Conservation (phyloP, 805 yeast genomes). For the Candida nitratophila region DNA sequence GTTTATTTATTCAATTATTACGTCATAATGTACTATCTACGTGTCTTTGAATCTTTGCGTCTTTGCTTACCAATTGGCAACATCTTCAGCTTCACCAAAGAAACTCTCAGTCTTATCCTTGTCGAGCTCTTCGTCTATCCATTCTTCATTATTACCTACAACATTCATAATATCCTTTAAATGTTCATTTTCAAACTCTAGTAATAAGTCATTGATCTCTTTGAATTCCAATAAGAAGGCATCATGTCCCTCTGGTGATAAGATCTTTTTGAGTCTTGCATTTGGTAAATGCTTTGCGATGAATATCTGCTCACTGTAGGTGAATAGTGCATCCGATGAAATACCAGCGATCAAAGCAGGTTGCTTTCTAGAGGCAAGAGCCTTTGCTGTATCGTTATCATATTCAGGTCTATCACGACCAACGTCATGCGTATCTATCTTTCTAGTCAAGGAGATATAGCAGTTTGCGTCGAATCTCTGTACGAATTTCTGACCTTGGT, state of each 20-base stretch:
- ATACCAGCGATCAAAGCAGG: conserved; percentile 88
- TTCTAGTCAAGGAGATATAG: conserved; percentile 88
- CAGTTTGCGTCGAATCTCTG: conserved; percentile 93
- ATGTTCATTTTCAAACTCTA: conserved; percentile 53
- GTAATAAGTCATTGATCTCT: conserved; percentile 64
- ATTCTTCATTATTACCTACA: conserved; percentile 39
- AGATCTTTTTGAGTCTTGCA: conserved; percentile 59
- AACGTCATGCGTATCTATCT: conserved; percentile 91
- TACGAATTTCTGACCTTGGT: conserved; percentile 89
- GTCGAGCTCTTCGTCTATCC: conserved; percentile 34
- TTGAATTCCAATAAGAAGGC: conserved; percentile 90
- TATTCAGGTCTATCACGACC: conserved; percentile 59
- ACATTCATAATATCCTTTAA: conserved; percentile 53
- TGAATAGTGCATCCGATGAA: conserved; percentile 86
- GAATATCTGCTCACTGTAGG: conserved; percentile 83
- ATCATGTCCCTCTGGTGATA: conserved; percentile 96
- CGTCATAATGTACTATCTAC: background rate
- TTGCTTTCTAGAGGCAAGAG: conserved; percentile 52
- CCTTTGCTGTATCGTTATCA: conserved; percentile 35
- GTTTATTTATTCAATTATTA: too few species aligned
- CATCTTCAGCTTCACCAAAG: conserved; percentile 95
- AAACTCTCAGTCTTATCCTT: conserved; percentile 55
- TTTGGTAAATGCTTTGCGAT: conserved; percentile 71
- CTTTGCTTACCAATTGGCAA: conserved; percentile 71
- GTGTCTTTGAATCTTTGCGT: background rate